phyloP scores from a whole-genome alignment of 2,329 filamentous ascomycete genomes.

The Raffaelea ambrosiae region DNA sequence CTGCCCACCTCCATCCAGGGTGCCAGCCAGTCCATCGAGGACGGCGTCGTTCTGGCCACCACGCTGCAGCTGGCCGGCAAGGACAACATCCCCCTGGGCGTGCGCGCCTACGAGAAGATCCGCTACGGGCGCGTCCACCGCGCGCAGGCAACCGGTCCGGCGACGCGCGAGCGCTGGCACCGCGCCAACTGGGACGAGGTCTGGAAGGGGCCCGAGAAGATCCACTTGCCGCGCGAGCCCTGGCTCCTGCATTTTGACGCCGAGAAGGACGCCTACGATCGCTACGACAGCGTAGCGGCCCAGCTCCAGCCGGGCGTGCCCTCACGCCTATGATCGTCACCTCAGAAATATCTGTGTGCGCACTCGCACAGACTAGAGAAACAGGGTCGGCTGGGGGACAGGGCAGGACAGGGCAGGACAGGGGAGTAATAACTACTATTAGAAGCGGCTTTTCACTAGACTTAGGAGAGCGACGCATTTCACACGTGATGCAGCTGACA shows the following conservation, averaged over 20 bases:
- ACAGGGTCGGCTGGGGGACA: no score
- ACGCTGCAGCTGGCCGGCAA: constrained; percentile 24
- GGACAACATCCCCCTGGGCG: constrained; percentile 26
- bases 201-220: constrained; percentile 26
- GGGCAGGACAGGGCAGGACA: no score
- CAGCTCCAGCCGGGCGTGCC: no score
- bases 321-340: no score
- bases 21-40: constrained; percentile 30
- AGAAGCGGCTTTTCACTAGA: no score
- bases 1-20: constrained; percentile 29
- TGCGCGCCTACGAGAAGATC: constrained; percentile 35
- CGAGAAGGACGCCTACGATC: constrained; percentile 32
- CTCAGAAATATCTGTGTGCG: no score
- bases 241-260: constrained; percentile 42
- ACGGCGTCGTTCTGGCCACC: constrained; percentile 27
- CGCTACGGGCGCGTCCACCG: constrained; percentile 37
- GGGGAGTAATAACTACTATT: no score
- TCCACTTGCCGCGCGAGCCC: constrained; percentile 33
- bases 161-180: constrained; percentile 41
- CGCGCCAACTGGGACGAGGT: constrained; percentile 39
- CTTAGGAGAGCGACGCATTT: no score
- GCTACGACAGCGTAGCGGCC: constrained; percentile 2
- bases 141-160: constrained; percentile 38
- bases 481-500: no score
- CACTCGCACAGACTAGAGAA: no score